Conservation (phyloP, 129 eudicot species). For the Kitagawia praeruptora region DNA sequence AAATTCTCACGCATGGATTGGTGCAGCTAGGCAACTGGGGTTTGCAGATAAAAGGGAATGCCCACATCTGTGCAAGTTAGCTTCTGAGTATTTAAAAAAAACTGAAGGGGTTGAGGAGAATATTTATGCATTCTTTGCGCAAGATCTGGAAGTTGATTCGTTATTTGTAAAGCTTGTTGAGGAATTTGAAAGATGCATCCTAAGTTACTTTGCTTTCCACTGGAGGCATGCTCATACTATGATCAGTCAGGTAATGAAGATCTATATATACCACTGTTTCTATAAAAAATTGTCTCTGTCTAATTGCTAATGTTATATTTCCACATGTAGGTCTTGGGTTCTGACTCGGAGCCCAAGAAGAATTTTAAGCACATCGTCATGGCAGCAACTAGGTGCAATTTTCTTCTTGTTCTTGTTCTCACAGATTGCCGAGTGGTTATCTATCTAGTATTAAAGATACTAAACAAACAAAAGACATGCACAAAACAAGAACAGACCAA, state of each 20-base stretch:
- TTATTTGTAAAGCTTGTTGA: slow-evolving; percentile 87
- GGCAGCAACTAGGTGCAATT: slow-evolving; percentile 76
- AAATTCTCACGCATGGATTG: not conserved
- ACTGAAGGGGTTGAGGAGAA: slow-evolving; percentile 72
- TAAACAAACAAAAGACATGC: not conserved
- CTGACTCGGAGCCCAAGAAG: slow-evolving; percentile 76
- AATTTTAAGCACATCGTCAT: slow-evolving; percentile 84
- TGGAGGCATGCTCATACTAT: slow-evolving; percentile 69
- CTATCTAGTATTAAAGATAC: not conserved
- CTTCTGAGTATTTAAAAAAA: slow-evolving; percentile 63
- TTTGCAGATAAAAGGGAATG: slow-evolving; percentile 50
- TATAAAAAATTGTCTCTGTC: not conserved
- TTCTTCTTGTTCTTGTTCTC: not conserved
- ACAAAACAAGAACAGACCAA: not conserved
- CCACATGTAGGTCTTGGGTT: slow-evolving; percentile 49
- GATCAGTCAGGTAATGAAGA: slow-evolving; percentile 61
- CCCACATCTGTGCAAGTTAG: slow-evolving; percentile 63
- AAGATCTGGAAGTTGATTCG: slow-evolving; percentile 68
- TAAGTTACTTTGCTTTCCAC: slow-evolving; percentile 93
- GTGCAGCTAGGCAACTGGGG: slow-evolving; percentile 92
- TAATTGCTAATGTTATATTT: not conserved
- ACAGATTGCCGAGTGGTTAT: not conserved
- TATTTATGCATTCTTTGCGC: slow-evolving; percentile 55
- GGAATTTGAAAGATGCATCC: slow-evolving; percentile 86
- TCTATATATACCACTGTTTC: not conserved